Base-by-base conservation (phyloP, 441 rosid genomes). In the Adansonia madagascariensis region DNA sequence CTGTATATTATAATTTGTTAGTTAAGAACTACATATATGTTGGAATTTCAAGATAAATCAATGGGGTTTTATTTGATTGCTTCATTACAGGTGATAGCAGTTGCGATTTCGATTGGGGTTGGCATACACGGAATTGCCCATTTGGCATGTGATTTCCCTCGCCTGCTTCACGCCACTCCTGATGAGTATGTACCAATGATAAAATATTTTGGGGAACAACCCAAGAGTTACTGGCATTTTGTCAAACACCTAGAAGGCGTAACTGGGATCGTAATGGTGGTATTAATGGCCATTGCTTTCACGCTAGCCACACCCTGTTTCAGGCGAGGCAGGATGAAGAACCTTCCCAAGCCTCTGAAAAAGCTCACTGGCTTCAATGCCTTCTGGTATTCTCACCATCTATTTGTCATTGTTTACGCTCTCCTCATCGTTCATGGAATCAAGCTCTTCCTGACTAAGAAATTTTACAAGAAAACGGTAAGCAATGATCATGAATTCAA, bases 301-400 rank as follows among this genome's bases (percentile, higher is more conserved):
- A 88, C 89, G 8, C 76, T 90, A 31, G 94, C 91, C 20, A 77
- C 89, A 6, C 89, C 92, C 20, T 86, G 91, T 86, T 89, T 90
- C 71, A 80, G 94, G 71, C 82, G 90, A 12, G 84, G 83, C 67
- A 84, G 78, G 67, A 83, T 88, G 80, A 86, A 82, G 80, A 86
- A 82, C 11, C 79, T 90, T 61, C 94, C 94, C 22, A 82, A 84
- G 66, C 85, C 81, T 27, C 75, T 90, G 53, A 82, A 85, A 82
- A 86, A 84, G 72, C 86, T 89, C 17, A 86, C 92, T 0, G 94
- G 94, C n/a, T 90, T 87, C 82, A 90, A 90, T 27, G 91, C 91
- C 53, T 90, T 90, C 72, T 90, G 94, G 94, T 89, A 90, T 80
- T 87, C 92, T 8, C 94, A 90, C 82, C 94, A 90, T 67, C 75